Conservation (phyloP, 257 asterid genomes). For the Handroanthus guayacan region DNA sequence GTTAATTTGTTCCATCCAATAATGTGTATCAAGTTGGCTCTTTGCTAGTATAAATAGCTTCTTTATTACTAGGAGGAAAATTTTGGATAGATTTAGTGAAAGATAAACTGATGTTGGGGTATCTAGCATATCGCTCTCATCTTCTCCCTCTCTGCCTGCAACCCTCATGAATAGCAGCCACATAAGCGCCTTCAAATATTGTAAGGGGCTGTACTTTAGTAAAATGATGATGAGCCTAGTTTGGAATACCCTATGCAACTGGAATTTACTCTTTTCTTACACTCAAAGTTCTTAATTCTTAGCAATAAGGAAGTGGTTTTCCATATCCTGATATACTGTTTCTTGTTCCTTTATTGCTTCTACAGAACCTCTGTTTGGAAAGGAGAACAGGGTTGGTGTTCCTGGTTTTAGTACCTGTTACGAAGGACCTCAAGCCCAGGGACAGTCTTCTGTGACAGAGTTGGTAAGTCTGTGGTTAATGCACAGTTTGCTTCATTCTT, state of each 20-base stretch:
- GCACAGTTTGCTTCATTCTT: background rate
- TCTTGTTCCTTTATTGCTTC: conserved; percentile 32
- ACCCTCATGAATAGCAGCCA: background rate
- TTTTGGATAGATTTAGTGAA: conserved; percentile 2
- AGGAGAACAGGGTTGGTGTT: conserved; percentile 44
- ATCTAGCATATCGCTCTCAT: background rate
- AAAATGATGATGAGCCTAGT: background rate
- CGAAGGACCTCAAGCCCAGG: conserved; percentile 55
- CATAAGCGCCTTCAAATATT: background rate
- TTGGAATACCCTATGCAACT: background rate
- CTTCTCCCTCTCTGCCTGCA: conserved; percentile 4
- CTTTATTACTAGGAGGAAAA: background rate
- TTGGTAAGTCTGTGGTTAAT: conserved; percentile 29
- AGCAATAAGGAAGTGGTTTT: background rate
- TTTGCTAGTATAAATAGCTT: conserved; percentile 1
- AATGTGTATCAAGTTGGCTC: conserved; percentile 9
- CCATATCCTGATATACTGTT: conserved; percentile 7
- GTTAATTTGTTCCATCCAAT: background rate
- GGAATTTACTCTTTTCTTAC: conserved; percentile 5
- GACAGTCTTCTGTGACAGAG: conserved; percentile 38
- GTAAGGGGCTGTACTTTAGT: conserved; percentile 5
- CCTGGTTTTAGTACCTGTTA: conserved; percentile 47
- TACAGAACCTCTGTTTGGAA: conserved; percentile 52
- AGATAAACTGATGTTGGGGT: conserved; percentile 17
- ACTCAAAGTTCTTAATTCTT: background rate